Conservation (phyloP, 208 protist genomes). For the Leishmania arabica region DNA sequence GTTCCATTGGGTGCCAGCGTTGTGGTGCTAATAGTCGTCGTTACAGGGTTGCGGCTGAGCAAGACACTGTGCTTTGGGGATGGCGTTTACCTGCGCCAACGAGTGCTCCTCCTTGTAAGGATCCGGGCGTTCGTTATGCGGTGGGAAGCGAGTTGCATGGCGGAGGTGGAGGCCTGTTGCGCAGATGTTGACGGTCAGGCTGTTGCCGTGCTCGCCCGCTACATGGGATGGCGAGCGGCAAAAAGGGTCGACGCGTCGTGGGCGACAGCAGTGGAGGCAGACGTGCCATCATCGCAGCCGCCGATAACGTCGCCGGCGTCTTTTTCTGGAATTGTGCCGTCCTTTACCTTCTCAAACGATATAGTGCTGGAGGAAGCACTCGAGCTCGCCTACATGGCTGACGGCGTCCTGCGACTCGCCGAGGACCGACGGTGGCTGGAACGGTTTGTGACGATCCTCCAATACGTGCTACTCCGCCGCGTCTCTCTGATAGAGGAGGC, state of each 20-base stretch:
- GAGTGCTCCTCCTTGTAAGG: constrained; percentile 33
- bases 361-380: constrained; percentile 31
- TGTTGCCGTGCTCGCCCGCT: not conserved
- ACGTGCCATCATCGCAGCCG: not conserved
- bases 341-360: constrained; percentile 35
- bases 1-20: constrained; percentile 6
- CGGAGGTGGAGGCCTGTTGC: constrained; percentile 35
- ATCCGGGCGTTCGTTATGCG: constrained; percentile 33
- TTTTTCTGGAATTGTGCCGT: constrained; percentile 37
- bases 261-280: not conserved
- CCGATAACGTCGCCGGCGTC: not conserved
- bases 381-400: constrained; percentile 31
- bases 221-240: constrained; percentile 8
- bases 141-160: constrained; percentile 46
- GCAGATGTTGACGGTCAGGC: constrained; percentile 18
- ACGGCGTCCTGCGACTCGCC: constrained; percentile 20
- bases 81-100: constrained; percentile 38
- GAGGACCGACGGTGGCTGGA: constrained; percentile 35
- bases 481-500: constrained; percentile 51
- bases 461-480: constrained; percentile 47
- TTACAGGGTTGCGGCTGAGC: constrained; percentile 28
- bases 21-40: constrained; percentile 7
- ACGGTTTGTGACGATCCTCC: constrained; percentile 33
- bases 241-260: not conserved
- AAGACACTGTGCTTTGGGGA: constrained; percentile 20